Evolutionary conservation across 2,329 filamentous ascomycete genomes (phyloP), one percentile per base, ranked within the genome.

Genomic region (Ilyonectria mors-panacis): DNA sequence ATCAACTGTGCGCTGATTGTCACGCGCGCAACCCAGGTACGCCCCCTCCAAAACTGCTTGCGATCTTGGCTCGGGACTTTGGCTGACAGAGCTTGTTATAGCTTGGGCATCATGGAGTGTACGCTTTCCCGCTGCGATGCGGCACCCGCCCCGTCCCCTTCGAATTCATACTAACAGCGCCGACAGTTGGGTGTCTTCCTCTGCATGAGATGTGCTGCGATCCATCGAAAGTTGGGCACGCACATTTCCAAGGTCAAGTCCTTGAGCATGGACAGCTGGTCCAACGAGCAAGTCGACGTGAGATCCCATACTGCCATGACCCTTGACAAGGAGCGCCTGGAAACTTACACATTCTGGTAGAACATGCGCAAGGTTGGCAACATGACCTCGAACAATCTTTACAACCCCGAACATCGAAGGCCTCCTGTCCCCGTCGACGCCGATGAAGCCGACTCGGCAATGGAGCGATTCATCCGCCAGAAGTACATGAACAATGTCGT

Each of bases 221-320:
- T 98, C 77, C 96, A 99, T 85, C 93, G 96, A 78, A 98, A 98
- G 83, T 86, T 99, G 77, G 96, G 96, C 68, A 98, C 96, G 45
- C 96, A 99, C 81, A 94, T 99, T 70, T 98, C 95, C 73, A 99
- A 99, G 81, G 94, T 99, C 85, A 99, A 99, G 83, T 98, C 95
- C 42, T 83, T 99, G 83, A 98, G 93, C 81, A 98, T 99, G 95
- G 96, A 99, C 82, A 96, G 92, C 73, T 99, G 96, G 96, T 91
- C 93, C 55, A 92, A 92, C 77, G 96, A 98, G 68, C 96, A 99
- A 83, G 95, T 99, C 70, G 96, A 99, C 83, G 95, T 97, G 85
- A 82, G 89, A 82, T 59, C 6, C 66, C 39, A 42, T 12, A 59
- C 50, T 33, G 33, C 30, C 15, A 17, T 28, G 7, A 13, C 21